A percentile compares a stretch with the other conserved stretches of the same genome.
Evolutionary conservation across 371 early-diverging fungal species (phyloP).

Genomic region (Saksenaea vasiformis): DNA sequence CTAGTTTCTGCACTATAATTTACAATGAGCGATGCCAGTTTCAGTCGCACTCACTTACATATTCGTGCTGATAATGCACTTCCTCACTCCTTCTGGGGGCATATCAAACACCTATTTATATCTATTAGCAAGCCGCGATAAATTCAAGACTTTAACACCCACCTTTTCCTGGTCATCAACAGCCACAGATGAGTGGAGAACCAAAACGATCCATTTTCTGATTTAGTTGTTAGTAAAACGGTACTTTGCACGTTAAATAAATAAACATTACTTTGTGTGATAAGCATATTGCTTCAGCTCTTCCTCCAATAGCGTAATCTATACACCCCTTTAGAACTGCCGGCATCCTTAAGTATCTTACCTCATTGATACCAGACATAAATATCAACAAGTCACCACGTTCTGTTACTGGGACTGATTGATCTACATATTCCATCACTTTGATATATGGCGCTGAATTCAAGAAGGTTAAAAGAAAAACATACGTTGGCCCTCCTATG

Average conservation of each 20-base stretch:
- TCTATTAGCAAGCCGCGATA: background rate
- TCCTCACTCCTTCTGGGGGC: conserved; percentile 51
- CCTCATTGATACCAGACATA: conserved; percentile 71
- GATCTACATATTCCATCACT: conserved; percentile 67
- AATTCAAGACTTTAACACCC: background rate
- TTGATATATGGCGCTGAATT: conserved; percentile 55
- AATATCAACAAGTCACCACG: conserved; percentile 73
- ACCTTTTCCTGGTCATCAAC: conserved; percentile 56
- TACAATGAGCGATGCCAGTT: background rate
- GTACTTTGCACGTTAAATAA: background rate
- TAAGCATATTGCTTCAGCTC: conserved; percentile 37
- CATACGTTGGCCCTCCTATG: background rate
- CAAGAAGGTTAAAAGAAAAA: background rate
- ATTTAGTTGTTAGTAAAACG: background rate
- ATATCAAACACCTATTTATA: conserved; percentile 38
- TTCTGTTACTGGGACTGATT: conserved; percentile 56
- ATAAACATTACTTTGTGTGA: conserved; percentile 18
- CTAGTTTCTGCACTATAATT: conserved; percentile 56
- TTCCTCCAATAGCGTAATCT: conserved; percentile 57
- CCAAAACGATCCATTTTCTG: conserved; percentile 62
- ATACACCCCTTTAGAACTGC: background rate
- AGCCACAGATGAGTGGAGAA: conserved; percentile 54
- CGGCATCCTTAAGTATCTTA: background rate
- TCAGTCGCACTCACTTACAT: conserved; percentile 31
- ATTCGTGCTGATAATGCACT: conserved; percentile 68